Evolutionary conservation across 2,329 filamentous ascomycete genomes (phyloP), one percentile per base, ranked within the genome.

Genomic region (Aspergillus ochraceoroseus): DNA sequence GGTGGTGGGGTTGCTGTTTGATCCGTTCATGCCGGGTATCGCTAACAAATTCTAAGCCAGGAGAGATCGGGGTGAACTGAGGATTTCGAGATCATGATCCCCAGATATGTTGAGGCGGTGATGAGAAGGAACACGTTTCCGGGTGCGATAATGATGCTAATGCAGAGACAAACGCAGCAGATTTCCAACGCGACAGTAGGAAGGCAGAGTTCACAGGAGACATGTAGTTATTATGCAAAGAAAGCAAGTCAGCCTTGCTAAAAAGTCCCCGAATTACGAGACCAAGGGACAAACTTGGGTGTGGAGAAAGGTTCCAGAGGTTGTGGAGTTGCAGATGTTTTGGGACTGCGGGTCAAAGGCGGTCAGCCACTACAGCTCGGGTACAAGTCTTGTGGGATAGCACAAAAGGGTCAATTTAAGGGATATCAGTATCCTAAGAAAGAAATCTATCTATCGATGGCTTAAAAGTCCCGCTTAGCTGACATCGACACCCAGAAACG

Each of bases 401-500:
- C 9, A 26, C 8, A 12, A 7, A 18, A 29, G 7, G 14, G 22
- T 30, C 12, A 33, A n/a, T 15, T 20, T 19, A 5, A 5, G 37
- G 20, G 15, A 28, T 22, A 41, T 29, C 13, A 12, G 12, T 32
- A 29, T 32, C 31, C 8, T 28, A 37, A 8, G 13, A n/a, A 14
- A 35, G n/a, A 8, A 15, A 44, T 38, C 11, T 44, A 37, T 39
- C 26, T 38, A 33, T 39, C 36, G 20, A 44, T 26, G 22, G 36
- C 34, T n/a, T 20, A 29, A 33, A 38, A 30, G 23, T 31, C 41
- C 40, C 11, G 34, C 41, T 38, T 31, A 5, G 29, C 34, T 30
- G 32, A 26, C 27, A 29, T 37, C 18, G 13, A 12, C 29, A 38
- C 26, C 29, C 26, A 25, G 32, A 36, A 20, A 12, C 17, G 35